Base-by-base conservation (phyloP, 768 basidiomycete species). In the Lanmaoa pseudosensibilis region DNA sequence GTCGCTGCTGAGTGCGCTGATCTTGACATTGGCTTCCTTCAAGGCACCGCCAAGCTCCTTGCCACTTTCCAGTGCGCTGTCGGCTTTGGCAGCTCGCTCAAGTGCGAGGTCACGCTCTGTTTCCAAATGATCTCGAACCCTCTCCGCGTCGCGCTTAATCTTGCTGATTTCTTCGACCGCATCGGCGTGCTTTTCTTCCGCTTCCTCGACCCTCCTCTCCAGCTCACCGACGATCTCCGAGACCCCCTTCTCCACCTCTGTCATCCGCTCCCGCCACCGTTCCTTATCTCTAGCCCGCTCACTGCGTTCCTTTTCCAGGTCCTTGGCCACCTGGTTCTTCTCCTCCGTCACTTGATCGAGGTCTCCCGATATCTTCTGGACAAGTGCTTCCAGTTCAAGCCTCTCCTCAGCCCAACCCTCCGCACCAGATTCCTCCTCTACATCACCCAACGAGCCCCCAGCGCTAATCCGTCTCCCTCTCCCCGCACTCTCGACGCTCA, bases 371-470 rank as follows among this genome's bases (percentile, higher is more conserved):
- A 69, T 62, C 43, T 64, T 66, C 45, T 79, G 75, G 10, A 83
- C 68, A 50, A 83, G 76, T 7, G 74, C 77, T 59, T 78, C 80
- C 40, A 84, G 73, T 21, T 74, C 75, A 3, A 83, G 81, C 67
- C 82, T 88, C 68, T 91, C 88, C 57, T 88, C 88, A 30, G 83
- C 73, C 87, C 87, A 89, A 12, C 77, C 81, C 60, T 91, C 88
- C 1, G 76, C 85, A 46, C 67, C 73, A 12, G 78, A 76, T 54
- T 88, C 85, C 63, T 90, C 90, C 39, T 77, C 78, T 2, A 90
- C 83, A 58, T 84, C 78, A 5, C 83, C 84, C 58, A 90, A 64
- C 2, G 76, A 72, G 1, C 76, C 77, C 7, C 81, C 82, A 18
- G 74, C 70, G 55, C 88, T 89, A 13, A 79, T 61, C 25, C 88